These are phyloP conservation scores for Rosa chinensis DNA, from an alignment of 306 rosid genomes.

Conservation along the genomic window DNA sequence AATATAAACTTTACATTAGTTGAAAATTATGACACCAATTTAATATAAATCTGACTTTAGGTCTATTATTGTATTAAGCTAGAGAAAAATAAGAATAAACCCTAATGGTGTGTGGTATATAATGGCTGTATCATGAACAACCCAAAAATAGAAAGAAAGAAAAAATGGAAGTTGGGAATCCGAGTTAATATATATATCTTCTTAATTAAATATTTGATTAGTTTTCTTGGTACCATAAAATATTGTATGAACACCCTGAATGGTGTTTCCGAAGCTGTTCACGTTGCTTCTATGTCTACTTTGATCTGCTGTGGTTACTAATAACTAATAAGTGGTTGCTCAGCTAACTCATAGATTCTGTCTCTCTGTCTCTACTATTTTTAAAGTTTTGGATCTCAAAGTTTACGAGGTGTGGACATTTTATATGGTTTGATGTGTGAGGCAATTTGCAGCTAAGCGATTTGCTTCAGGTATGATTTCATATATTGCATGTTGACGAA, in stretches of 20 bases:
- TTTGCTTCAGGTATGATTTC: slow-evolving; percentile 11
- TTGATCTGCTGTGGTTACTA: slow-evolving; percentile 17
- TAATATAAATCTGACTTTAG: slow-evolving; percentile 8
- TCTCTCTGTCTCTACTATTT: slow-evolving; percentile 27
- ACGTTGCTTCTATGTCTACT: slow-evolving; percentile 44
- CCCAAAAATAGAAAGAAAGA: slow-evolving; percentile 27
- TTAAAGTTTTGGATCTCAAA: slow-evolving; percentile 1
- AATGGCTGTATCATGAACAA: slow-evolving; percentile 42
- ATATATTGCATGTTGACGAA: background rate
- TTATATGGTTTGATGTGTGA: background rate
- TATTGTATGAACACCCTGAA: slow-evolving; percentile 39
- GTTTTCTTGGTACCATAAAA: slow-evolving; percentile 44
- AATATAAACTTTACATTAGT: slow-evolving; percentile 18
- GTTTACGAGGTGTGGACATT: background rate
- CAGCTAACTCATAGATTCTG: slow-evolving; percentile 55
- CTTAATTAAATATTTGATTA: background rate
- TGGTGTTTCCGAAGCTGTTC: slow-evolving; percentile 56
- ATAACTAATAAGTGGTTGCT: slow-evolving; percentile 40
- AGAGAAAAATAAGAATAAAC: background rate
- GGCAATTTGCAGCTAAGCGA: slow-evolving; percentile 13
- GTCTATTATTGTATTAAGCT: background rate
- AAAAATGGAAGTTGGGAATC: slow-evolving; percentile 36
- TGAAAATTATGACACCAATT: slow-evolving; percentile 32
- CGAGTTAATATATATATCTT: slow-evolving; percentile 24
- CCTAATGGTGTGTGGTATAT: slow-evolving; percentile 14